phyloP scores from a whole-genome alignment of 2,329 filamentous ascomycete genomes.

The Fusarium marasasianum region DNA sequence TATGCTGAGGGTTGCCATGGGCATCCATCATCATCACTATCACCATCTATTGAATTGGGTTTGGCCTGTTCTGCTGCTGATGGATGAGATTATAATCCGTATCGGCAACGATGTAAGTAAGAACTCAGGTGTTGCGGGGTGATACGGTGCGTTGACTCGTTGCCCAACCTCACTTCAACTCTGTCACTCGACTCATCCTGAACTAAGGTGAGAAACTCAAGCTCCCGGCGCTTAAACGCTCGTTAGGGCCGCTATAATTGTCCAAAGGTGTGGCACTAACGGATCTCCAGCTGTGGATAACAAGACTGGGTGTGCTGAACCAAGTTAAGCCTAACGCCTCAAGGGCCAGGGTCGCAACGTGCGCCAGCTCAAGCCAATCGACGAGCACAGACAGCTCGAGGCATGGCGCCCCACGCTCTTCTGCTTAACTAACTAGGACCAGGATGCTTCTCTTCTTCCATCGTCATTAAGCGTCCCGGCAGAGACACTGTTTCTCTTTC shows the following conservation, averaged over 20 bases:
- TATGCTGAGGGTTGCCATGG: conserved; percentile 21
- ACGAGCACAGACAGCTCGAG: conserved; percentile 26
- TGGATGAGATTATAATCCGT: conserved; percentile 16
- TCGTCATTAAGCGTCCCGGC: conserved; percentile 26
- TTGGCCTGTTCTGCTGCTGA: not conserved
- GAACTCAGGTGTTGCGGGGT: not conserved
- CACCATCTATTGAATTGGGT: conserved; percentile 4
- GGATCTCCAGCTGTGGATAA: conserved; percentile 14
- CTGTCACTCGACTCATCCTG: not conserved
- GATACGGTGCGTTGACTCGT: conserved; percentile 12
- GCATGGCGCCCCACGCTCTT: conserved; percentile 30
- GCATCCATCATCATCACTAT: conserved; percentile 27
- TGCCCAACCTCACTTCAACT: conserved; percentile 11
- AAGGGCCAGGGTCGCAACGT: conserved; percentile 30
- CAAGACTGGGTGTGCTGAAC: conserved; percentile 22
- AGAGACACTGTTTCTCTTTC: conserved; percentile 14
- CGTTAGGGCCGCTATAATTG: conserved; percentile 45
- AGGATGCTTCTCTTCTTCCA: conserved; percentile 16
- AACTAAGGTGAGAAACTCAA: conserved; percentile 30
- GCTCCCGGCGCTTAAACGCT: conserved; percentile 44
- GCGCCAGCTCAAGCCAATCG: conserved; percentile 29
- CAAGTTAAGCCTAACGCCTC: conserved; percentile 30
- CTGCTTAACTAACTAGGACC: conserved; percentile 5
- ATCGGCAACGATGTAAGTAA: not conserved
- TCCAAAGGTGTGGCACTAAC: conserved; percentile 32